Percentiles rank a stretch among this genome's conserved stretches.
Evolutionary conservation across 1,284 basidiomycete species (phyloP).

Genomic region (Cutaneotrichosporon cutaneum): DNA sequence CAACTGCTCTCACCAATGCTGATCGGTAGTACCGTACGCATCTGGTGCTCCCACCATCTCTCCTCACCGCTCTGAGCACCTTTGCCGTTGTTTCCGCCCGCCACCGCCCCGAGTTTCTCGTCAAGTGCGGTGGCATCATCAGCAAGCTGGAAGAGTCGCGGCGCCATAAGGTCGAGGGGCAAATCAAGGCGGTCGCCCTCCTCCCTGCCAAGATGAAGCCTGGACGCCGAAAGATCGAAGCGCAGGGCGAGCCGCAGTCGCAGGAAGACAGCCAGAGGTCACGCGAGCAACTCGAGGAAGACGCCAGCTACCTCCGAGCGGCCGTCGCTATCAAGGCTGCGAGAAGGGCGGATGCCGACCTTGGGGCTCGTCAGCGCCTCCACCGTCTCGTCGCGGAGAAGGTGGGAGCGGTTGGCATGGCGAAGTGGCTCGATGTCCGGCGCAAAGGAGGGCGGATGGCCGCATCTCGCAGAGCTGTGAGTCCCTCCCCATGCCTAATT

Average conservation of each 20-base stretch:
- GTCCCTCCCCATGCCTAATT: no score
- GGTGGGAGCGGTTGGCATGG: slow-evolving; percentile 20
- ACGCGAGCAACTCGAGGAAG: background rate
- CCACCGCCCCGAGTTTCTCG: slow-evolving; percentile 12
- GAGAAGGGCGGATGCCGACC: background rate
- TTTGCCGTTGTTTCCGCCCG: slow-evolving; percentile 22
- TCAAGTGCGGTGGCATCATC: slow-evolving; percentile 4
- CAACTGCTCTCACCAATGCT: background rate
- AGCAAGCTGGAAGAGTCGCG: slow-evolving; percentile 7
- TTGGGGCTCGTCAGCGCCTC: background rate
- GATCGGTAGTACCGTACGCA: slow-evolving; percentile 17
- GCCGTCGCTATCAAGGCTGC: background rate
- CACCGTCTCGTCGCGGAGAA: slow-evolving; percentile 16
- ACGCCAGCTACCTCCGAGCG: background rate
- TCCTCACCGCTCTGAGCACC: slow-evolving; percentile 19
- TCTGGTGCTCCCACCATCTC: slow-evolving; percentile 10
- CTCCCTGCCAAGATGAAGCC: background rate
- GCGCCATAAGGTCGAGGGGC: background rate
- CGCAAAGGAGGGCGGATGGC: slow-evolving; percentile 13
- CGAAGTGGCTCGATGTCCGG: slow-evolving; percentile 22
- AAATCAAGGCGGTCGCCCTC: background rate
- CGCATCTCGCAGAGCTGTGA: slow-evolving; percentile 12
- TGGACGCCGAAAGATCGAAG: background rate
- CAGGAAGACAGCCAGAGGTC: background rate
- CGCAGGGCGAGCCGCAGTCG: background rate